Evolutionary conservation across 75 land plant genomes (phyloP), one percentile per base, ranked within the genome.

Genomic region (Pseudotsuga menziesii): DNA sequence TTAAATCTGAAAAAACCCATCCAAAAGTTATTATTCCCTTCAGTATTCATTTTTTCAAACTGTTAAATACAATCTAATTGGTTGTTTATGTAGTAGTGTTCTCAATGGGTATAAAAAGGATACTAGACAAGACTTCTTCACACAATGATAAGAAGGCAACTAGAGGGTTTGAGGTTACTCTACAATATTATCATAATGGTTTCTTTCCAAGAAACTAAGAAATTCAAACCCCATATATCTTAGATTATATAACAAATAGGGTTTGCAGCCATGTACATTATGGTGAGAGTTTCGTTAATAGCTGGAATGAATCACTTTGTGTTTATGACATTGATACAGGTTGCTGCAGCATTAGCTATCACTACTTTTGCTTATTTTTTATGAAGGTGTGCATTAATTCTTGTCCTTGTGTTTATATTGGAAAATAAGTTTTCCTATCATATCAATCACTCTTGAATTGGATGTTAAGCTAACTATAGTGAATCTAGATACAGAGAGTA

Each of bases 221-320:
- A 61, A 61, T 25, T 12, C 63, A 61, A 61, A 61, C 63, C 63
- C 27, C 12, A 61, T 61, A 11, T 61, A 4, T 25, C 27, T 23
- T 12, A 25, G 48, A 61, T 20, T 61, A 9, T 23, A 7, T 7
- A 29, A 7, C 73, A 71, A 22, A 5, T 12, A 9, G 4, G 22
- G 5, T 39, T 9, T 44, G 20, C 52, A 20, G 74, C 12, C 26
- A 2, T 52, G 23, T 19, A 41, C 14, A 72, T 72, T 23, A 15
- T 72, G 12, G 11, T 22, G 4, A 72, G 15, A 44, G 23, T 72
- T n/a, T 39, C 55, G 12, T 12, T 52, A 3, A 12, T 35, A n/a
- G 56, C 23, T 72, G 74, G 55, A 23, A 72, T 72, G 74, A 72
- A 13, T 7, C 4, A 44, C 15, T 41, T 72, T 72, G 74, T 72